phyloP scores from a whole-genome alignment of 176 grass and related monocot species.

The Rhynchospora breviuscula region DNA sequence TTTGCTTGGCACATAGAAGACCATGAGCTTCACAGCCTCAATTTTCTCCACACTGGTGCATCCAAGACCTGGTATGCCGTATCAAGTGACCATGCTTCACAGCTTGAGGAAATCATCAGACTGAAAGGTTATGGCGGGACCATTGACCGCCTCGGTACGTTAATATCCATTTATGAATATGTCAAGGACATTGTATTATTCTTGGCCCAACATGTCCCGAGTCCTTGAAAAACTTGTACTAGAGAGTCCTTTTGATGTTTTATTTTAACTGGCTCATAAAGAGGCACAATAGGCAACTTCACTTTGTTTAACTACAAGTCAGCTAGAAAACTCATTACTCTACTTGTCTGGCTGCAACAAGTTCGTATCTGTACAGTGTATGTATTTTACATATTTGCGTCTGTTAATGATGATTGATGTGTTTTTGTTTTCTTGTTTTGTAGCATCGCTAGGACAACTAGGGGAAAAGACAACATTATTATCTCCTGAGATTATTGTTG shows the following conservation, averaged over 20 bases:
- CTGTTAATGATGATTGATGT: neutral
- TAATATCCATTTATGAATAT: neutral
- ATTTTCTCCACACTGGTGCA: slow-evolving; percentile 70
- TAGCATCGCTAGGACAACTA: slow-evolving; percentile 71
- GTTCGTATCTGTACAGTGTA: neutral
- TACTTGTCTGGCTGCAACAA: neutral
- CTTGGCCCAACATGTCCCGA: neutral
- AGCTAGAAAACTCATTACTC: neutral
- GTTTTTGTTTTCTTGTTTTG: slow-evolving; percentile 23
- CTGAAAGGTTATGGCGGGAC: slow-evolving; percentile 77
- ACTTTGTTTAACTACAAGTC: neutral
- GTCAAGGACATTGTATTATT: neutral
- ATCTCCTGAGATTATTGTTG: slow-evolving; percentile 72
- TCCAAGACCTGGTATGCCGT: slow-evolving; percentile 93
- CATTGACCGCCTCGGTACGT: slow-evolving; percentile 60
- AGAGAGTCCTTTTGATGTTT: neutral
- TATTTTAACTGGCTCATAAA: neutral
- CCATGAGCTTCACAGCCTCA: slow-evolving; percentile 94
- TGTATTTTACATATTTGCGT: neutral
- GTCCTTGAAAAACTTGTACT: neutral
- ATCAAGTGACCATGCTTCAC: slow-evolving; percentile 48
- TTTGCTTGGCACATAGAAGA: slow-evolving; percentile 98
- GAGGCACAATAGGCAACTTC: neutral
- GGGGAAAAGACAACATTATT: slow-evolving; percentile 94
- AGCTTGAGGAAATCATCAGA: slow-evolving; percentile 74